Evolutionary conservation across 148 eudicot genomes (phyloP), one percentile per base, ranked within the genome.

Genomic region (Arbutus unedo): DNA sequence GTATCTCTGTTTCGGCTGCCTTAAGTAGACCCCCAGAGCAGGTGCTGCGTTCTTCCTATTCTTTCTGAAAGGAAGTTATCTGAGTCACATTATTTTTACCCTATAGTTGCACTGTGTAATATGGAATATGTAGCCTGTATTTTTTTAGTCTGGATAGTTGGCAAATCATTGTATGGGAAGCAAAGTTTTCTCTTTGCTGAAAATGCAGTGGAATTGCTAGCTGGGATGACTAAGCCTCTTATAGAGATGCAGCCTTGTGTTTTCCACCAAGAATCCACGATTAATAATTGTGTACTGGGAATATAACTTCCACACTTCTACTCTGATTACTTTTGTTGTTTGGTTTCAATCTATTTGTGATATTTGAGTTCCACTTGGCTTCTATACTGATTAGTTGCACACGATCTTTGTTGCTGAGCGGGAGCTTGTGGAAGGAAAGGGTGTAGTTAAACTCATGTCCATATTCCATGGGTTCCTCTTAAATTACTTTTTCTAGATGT

Each of bases 11-110:
- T 80, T 90, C 99, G 49, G 91, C 99, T 86, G 94, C 99, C 71
- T 90, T 97, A 80, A 97, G 91, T 83, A 90, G 95, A 88, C 98
- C 99, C 71, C 91, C 99, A 6, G 99, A 97, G 82, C 99, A 97
- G 99, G 99, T 97, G 86, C 2, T 49, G 41, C 18, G 14, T 83
- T 74, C 56, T 57, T 86, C 41, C 45, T 25, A 56, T 78, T 81
- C 4, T 54, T 2, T 53, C 50, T 81, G 47, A 21, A 51, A 41
- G 47, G 51, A 73, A 11, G 48, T 71, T 18, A 41, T 64, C 38
- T 8, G 8, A 49, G 41, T 1, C 18, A 11, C 9, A 18, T 49
- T 48, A 14, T 1, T 25, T 25, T 79, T 47, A 60, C 59, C 76
- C n/a, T 25, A 38, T 15, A 68, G 19, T n/a, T 47, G 59, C 44